Evolutionary conservation across 306 rosid genomes (phyloP).

Genomic region (Urtica urens): DNA sequence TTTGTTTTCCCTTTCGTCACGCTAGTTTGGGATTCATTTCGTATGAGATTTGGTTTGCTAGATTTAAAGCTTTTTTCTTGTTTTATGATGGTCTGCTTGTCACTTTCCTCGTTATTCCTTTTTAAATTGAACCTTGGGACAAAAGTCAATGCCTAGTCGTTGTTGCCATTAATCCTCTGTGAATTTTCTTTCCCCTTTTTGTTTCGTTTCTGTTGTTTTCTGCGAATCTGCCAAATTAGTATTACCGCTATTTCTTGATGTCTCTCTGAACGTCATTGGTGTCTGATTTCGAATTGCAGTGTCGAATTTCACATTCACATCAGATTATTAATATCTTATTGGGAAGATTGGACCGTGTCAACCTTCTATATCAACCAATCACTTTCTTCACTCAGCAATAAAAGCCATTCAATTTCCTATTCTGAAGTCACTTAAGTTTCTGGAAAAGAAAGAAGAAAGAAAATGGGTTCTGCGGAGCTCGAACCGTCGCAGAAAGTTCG

Average conservation of each 20-base stretch:
- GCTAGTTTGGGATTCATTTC: too few relatives aligned
- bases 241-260: not conserved
- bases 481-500: conserved; percentile 24
- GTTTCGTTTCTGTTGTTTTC: not conserved
- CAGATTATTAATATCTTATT: conserved; percentile 18
- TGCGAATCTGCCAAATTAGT: not conserved
- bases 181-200: not conserved
- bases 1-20: too few relatives aligned
- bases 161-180: not conserved
- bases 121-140: not conserved
- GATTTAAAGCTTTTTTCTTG: too few relatives aligned
- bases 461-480: conserved; percentile 30
- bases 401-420: not conserved
- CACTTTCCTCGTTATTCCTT: conserved; percentile 7
- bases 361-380: conserved; percentile 20
- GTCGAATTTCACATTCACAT: conserved; percentile 25
- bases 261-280: not conserved
- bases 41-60: too few relatives aligned
- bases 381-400: conserved; percentile 3
- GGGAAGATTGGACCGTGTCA: conserved; percentile 26
- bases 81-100: too few relatives aligned
- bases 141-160: not conserved
- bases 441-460: too few relatives aligned
- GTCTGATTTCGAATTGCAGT: conserved; percentile 15
- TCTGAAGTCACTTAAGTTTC: conserved; percentile 17